A percentile compares a stretch with the other conserved stretches of the same genome.
phyloP scores from a whole-genome alignment of 164 flowering plant species.

The Annona cherimola region DNA sequence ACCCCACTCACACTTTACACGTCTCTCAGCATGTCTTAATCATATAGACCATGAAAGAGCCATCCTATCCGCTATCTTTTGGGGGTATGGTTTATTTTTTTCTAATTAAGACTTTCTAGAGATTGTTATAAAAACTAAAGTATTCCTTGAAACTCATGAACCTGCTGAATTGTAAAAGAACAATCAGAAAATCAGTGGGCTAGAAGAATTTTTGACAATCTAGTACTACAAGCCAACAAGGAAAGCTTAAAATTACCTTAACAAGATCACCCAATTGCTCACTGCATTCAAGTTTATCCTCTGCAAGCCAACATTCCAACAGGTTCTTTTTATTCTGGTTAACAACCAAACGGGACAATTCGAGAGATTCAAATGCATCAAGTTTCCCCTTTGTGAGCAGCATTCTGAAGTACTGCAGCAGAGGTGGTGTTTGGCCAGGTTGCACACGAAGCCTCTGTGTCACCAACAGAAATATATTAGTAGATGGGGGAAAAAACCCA shows the following conservation, averaged over 20 bases:
- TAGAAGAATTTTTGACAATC: neutral
- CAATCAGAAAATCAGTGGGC: neutral
- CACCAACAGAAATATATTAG: constrained; percentile 2
- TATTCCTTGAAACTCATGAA: neutral
- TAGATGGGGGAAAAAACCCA: neutral
- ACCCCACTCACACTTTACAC: no score
- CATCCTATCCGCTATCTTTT: no score
- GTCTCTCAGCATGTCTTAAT: no score
- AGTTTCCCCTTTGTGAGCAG: constrained; percentile 91
- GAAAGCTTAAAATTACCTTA: constrained; percentile 48
- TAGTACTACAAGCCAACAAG: neutral
- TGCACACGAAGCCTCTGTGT: constrained; percentile 98
- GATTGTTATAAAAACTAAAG: no score
- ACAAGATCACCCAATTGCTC: constrained; percentile 99
- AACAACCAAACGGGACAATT: constrained; percentile 94
- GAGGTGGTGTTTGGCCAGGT: constrained; percentile 98
- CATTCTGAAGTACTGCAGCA: constrained; percentile 96
- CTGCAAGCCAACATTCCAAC: constrained; percentile 97
- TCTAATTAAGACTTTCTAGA: no score
- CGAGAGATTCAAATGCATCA: constrained; percentile 94
- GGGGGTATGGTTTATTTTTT: no score
- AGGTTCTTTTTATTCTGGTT: constrained; percentile 97
- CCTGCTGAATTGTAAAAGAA: neutral
- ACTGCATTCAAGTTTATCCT: constrained; percentile 96
- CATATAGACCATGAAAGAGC: no score